phyloP scores from a whole-genome alignment of 164 flowering plant species.

The Brasenia schreberi region DNA sequence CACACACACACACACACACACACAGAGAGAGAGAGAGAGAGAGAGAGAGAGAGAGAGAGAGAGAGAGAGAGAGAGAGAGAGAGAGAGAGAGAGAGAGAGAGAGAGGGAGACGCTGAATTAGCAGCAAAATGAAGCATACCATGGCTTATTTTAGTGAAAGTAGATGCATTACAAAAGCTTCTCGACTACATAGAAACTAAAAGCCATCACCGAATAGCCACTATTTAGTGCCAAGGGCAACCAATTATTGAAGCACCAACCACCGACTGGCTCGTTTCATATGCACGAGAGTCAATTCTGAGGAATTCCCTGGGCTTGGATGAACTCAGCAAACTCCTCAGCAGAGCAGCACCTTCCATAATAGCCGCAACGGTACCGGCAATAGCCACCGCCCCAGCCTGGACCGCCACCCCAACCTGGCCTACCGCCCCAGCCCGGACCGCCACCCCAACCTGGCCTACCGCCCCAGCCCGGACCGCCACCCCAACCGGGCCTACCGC shows the following conservation, averaged over 20 bases:
- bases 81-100: background rate
- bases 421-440: background rate
- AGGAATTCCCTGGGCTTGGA: background rate
- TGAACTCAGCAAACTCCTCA: background rate
- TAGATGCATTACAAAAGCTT: too few species aligned
- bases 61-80: too few species aligned
- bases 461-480: background rate
- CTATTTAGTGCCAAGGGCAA: too few species aligned
- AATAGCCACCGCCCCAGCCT: background rate
- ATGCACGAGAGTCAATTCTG: background rate
- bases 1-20: too few species aligned
- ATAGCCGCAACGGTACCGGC: background rate
- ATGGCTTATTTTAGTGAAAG: too few species aligned
- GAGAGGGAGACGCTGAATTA: background rate
- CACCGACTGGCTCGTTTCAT: too few species aligned
- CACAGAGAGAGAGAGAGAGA: too few species aligned
- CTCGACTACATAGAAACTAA: too few species aligned
- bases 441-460: background rate
- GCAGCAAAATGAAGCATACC: background rate
- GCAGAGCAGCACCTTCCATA: background rate
- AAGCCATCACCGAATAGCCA: too few species aligned
- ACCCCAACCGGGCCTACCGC: background rate
- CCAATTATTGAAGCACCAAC: too few species aligned
- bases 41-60: too few species aligned
- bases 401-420: background rate